A percentile compares a stretch with the other conserved stretches of the same genome.
Evolutionary conservation across 495 filamentous ascomycete genomes (phyloP).

Genomic region (Schizothecium vesticola): DNA sequence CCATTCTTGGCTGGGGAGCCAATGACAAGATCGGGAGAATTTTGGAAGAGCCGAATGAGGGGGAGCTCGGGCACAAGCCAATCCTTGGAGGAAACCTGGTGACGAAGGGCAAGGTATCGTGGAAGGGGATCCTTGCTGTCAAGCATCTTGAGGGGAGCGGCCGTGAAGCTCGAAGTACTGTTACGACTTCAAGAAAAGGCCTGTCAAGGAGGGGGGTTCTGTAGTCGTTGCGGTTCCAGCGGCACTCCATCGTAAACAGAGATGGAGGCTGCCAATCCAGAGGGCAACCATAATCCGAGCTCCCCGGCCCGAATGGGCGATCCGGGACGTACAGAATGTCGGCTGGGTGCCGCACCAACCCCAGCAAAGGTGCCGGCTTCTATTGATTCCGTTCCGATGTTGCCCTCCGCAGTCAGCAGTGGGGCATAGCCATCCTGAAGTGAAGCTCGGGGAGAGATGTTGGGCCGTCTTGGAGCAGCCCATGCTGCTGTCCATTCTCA

Average conservation of each 20-base stretch:
- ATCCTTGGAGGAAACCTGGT: background rate
- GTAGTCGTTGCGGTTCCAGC: background rate
- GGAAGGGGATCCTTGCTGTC: background rate
- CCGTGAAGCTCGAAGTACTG: background rate
- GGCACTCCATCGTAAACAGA: background rate
- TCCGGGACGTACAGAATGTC: background rate
- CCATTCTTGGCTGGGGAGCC: background rate
- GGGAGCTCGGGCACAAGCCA: background rate
- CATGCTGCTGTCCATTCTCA: background rate
- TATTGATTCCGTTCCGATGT: background rate
- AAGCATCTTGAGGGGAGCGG: background rate
- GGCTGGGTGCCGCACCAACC: background rate
- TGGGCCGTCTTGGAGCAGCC: background rate
- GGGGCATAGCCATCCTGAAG: background rate
- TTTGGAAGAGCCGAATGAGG: background rate
- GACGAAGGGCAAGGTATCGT: background rate
- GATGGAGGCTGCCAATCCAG: background rate
- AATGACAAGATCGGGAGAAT: background rate
- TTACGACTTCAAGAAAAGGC: background rate
- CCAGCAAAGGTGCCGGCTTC: background rate
- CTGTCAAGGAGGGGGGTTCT: background rate
- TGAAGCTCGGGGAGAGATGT: background rate
- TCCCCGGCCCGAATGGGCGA: background rate
- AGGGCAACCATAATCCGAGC: background rate
- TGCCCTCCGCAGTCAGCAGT: background rate